These are phyloP conservation scores for Macrolepiota fuliginosa DNA, from an alignment of 768 basidiomycete genomes.

Conservation along the genomic window DNA sequence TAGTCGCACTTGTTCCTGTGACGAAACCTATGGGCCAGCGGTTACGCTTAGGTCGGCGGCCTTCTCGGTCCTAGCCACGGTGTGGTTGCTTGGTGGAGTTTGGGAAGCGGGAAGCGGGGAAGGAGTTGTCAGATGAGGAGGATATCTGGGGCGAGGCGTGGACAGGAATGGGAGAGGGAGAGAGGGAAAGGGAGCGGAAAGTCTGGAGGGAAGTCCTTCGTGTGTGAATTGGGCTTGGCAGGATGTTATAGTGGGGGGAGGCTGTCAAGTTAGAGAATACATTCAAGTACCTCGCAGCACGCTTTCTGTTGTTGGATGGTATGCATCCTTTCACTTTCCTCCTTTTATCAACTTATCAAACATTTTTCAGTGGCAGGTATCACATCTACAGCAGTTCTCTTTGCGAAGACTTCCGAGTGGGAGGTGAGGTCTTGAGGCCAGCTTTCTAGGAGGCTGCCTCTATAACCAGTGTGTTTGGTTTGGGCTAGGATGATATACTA, in stretches of 20 bases:
- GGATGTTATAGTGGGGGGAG: slow-evolving; percentile 72
- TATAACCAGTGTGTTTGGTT: no score
- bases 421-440: background rate
- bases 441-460: background rate
- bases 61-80: slow-evolving; percentile 78
- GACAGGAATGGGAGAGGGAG: background rate
- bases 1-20: slow-evolving; percentile 80
- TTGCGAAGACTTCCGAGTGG: slow-evolving; percentile 67
- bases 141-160: no score
- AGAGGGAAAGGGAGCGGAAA: slow-evolving; percentile 36
- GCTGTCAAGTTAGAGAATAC: slow-evolving; percentile 67
- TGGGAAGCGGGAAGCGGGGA: slow-evolving; percentile 2
- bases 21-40: slow-evolving; percentile 66
- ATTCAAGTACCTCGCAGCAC: no score
- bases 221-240: slow-evolving; percentile 76
- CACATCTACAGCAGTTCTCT: no score
- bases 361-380: slow-evolving; percentile 59
- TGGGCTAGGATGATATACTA: no score
- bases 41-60: slow-evolving; percentile 78
- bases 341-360: background rate
- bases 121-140: slow-evolving; percentile 8
- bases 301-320: no score
- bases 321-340: slow-evolving; percentile 17
- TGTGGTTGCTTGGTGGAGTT: no score
- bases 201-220: slow-evolving; percentile 48